These are phyloP conservation scores for Psilocybe sp. DNA, from an alignment of 768 basidiomycete species.

Conservation along the genomic window DNA sequence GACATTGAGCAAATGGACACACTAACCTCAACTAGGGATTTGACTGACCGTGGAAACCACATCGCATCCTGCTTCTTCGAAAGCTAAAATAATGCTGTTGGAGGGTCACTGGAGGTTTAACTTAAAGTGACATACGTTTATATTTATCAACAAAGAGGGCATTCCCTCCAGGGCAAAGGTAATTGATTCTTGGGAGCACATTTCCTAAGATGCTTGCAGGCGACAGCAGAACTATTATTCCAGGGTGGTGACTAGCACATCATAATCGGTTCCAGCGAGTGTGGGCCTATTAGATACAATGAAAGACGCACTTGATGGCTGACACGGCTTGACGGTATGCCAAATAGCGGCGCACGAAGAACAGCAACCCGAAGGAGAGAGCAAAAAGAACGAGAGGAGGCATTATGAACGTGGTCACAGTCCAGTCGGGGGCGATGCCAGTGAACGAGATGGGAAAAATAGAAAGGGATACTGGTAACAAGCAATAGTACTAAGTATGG, in stretches of 20 bases:
- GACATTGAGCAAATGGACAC: background rate
- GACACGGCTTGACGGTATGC: slow-evolving; percentile 20
- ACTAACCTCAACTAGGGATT: background rate
- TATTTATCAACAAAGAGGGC: slow-evolving; percentile 27
- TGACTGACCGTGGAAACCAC: slow-evolving; percentile 30
- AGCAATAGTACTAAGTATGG: too few relatives aligned
- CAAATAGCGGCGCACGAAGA: slow-evolving; percentile 16
- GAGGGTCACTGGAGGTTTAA: background rate
- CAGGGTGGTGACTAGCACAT: slow-evolving; percentile 28
- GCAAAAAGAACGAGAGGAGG: slow-evolving; percentile 10
- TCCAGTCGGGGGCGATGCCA: too few relatives aligned
- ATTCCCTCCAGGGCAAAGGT: slow-evolving; percentile 29
- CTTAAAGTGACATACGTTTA: slow-evolving; percentile 17
- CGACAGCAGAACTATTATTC: slow-evolving; percentile 26
- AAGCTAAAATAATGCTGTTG: slow-evolving; percentile 17
- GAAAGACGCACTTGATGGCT: slow-evolving; percentile 25
- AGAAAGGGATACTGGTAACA: too few relatives aligned
- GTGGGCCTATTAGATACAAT: background rate
- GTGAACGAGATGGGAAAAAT: too few relatives aligned
- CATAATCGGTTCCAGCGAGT: background rate
- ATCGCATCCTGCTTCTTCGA: slow-evolving; percentile 31
- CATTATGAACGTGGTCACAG: background rate
- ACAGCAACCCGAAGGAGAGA: slow-evolving; percentile 17
- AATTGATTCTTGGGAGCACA: slow-evolving; percentile 24
- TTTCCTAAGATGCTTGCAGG: slow-evolving; percentile 20